Evolutionary conservation across 2,329 filamentous ascomycete genomes (phyloP).

Genomic region (Harringtonia lauricola): DNA sequence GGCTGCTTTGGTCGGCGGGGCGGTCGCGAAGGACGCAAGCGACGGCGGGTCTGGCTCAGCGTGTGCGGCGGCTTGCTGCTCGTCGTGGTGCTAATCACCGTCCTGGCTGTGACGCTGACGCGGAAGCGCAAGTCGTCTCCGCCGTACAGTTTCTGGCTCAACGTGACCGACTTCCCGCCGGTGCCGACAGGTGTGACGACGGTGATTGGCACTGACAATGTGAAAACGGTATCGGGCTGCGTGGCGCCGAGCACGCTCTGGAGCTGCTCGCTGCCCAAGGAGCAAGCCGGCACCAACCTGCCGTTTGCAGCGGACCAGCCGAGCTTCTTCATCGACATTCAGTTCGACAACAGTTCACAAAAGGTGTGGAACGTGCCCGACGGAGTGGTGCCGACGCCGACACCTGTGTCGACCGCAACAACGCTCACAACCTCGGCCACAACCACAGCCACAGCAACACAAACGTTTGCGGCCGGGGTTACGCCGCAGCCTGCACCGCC

Average conservation of each 20-base stretch:
- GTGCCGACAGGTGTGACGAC: constrained; percentile 78
- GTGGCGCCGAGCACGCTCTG: constrained; percentile 64
- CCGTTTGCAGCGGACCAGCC: constrained; percentile 60
- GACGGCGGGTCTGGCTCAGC: constrained; percentile 47
- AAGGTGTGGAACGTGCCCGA: constrained; percentile 38
- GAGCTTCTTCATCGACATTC: constrained; percentile 69
- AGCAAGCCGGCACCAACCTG: constrained; percentile 52
- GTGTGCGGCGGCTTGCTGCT: constrained; percentile 41
- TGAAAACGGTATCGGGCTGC: constrained; percentile 54
- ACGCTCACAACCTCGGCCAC: not conserved
- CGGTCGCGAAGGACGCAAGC: constrained; percentile 53
- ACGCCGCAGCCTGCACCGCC: constrained; percentile 46
- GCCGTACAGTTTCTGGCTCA: constrained; percentile 56
- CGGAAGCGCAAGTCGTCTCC: constrained; percentile 19
- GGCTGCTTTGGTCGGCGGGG: constrained; percentile 53
- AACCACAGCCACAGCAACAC: not conserved
- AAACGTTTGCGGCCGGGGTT: constrained; percentile 21
- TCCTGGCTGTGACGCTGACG: constrained; percentile 45
- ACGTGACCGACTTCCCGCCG: constrained; percentile 74
- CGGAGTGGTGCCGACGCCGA: constrained; percentile 16
- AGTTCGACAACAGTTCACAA: constrained; percentile 52
- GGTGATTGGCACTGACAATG: constrained; percentile 61
- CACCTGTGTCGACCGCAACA: not conserved
- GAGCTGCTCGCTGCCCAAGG: constrained; percentile 78
- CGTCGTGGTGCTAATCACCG: constrained; percentile 34